Evolutionary conservation across 1,284 basidiomycete genomes (phyloP).

Genomic region (Cystobasidiaceae sp.): DNA sequence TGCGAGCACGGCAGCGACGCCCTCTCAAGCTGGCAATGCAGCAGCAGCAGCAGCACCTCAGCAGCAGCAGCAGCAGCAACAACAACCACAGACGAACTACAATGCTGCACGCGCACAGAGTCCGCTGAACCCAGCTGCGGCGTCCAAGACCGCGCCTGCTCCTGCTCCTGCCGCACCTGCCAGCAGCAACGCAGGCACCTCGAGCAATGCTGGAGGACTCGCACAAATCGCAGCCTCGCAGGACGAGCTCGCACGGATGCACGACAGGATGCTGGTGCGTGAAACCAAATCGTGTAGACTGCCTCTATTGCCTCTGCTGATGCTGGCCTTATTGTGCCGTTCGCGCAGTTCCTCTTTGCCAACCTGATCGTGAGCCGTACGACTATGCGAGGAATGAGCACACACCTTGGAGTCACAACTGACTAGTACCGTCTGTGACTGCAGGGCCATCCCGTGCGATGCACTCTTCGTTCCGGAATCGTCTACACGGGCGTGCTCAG

Average conservation of each 20-base stretch:
- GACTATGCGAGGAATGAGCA: too few species aligned
- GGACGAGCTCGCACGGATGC: conserved; percentile 15
- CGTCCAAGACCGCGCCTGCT: background rate
- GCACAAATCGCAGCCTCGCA: background rate
- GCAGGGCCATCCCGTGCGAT: conserved; percentile 37
- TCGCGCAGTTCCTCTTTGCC: conserved; percentile 30
- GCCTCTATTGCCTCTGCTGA: background rate
- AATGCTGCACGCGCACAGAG: background rate
- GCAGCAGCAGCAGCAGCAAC: conserved; percentile 1
- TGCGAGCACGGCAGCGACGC: background rate
- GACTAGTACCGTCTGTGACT: background rate
- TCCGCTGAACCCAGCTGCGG: background rate
- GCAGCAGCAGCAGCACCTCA: conserved; percentile 2
- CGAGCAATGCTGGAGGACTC: background rate
- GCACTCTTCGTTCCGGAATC: conserved; percentile 3
- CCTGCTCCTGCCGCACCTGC: background rate
- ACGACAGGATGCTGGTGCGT: conserved; percentile 29
- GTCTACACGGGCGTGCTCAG: conserved; percentile 17
- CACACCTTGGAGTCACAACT: background rate
- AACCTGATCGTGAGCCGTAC: conserved; percentile 32
- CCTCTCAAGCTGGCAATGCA: background rate
- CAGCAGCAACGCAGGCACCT: background rate
- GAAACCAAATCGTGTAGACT: too few species aligned
- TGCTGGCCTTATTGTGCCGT: background rate
- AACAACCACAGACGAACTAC: background rate